Base-by-base conservation (phyloP, 2,329 filamentous ascomycete species). In the Trichothecium sympodiale region DNA sequence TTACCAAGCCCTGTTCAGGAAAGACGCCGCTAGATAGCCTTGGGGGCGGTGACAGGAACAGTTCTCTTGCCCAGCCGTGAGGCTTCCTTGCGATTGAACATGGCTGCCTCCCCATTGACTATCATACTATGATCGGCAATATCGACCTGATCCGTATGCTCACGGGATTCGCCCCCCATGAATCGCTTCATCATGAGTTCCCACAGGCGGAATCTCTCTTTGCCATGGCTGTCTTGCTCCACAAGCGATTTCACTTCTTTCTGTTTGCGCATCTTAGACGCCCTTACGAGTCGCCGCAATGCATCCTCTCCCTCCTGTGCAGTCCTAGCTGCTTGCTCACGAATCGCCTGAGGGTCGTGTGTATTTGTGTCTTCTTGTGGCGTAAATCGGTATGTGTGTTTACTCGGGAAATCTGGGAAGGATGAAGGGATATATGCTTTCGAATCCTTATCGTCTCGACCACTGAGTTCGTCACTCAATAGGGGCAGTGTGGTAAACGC, bases 61-160 rank as follows among this genome's bases (percentile, higher is more conserved):
- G 53, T 46, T 38, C 65, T 60, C 42, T 65, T 65, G 8, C 61
- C 62, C n/a, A 58, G 47, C 20, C 68, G 62, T 4, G 67, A 64
- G 8, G 71, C 51, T 41, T 74, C 70, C 42, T 70, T 70, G 29
- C 75, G 67, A 30, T 66, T 59, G 41, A 69, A 73, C 8, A 56
- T 53, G 35, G 60, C 33, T 12, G 38, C 60, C 17, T 74, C 69
- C 3, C 71, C 64, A 42, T 80, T 77, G 25, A 80, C 74, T 51
- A 80, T 74, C 61, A 77, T 76, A 48, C 73, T 78, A 44, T 75
- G 67, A 39, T 80, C 74, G 3, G 73, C 71, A 46, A 71, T 72
- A 43, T 77, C 72, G 14, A 61, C 53, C 29, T 61, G 52, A 18
- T 59, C 59, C 12, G 54, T 53, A 23, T 55, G 41, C 37, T 57